These are phyloP conservation scores for Paramecium sonneborni DNA, from an alignment of 73 alveolate genomes.

Conservation along the genomic window DNA sequence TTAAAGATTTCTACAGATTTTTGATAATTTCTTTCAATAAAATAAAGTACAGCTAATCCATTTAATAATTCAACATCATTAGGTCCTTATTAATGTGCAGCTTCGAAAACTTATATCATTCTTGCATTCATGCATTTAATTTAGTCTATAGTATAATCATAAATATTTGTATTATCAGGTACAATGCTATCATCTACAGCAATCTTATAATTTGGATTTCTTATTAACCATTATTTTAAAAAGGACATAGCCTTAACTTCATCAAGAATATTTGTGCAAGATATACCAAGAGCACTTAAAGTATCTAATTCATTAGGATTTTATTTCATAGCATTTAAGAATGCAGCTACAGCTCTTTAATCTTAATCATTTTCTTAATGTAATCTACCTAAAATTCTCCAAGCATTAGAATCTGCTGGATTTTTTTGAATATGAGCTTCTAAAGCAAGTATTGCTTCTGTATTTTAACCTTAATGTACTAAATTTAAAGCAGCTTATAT, in stretches of 20 bases:
- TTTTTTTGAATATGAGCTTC: slow-evolving; percentile 66
- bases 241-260: slow-evolving; percentile 76
- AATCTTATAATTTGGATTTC: slow-evolving; percentile 5
- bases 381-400: slow-evolving; percentile 68
- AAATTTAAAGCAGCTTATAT: slow-evolving; percentile 53
- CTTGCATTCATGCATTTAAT: slow-evolving; percentile 56
- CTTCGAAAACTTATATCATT: slow-evolving; percentile 65
- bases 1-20: slow-evolving; percentile 73
- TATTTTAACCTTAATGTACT: slow-evolving; percentile 47
- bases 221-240: slow-evolving; percentile 61
- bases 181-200: slow-evolving; percentile 31
- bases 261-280: slow-evolving; percentile 86
- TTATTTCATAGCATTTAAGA: slow-evolving; percentile 66
- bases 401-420: slow-evolving; percentile 60
- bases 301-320: slow-evolving; percentile 87
- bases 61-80: slow-evolving; percentile 64
- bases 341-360: slow-evolving; percentile 65
- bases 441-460: slow-evolving; percentile 63
- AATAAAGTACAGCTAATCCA: slow-evolving; percentile 73
- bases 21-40: slow-evolving; percentile 74
- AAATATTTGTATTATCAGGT: slow-evolving; percentile 41
- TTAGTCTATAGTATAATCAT: slow-evolving; percentile 48
- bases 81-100: slow-evolving; percentile 75
- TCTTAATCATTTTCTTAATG: slow-evolving; percentile 68
- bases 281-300: slow-evolving; percentile 81